Base-by-base conservation (phyloP, 257 asterid genomes). In the Galeopsis tetrahit region DNA sequence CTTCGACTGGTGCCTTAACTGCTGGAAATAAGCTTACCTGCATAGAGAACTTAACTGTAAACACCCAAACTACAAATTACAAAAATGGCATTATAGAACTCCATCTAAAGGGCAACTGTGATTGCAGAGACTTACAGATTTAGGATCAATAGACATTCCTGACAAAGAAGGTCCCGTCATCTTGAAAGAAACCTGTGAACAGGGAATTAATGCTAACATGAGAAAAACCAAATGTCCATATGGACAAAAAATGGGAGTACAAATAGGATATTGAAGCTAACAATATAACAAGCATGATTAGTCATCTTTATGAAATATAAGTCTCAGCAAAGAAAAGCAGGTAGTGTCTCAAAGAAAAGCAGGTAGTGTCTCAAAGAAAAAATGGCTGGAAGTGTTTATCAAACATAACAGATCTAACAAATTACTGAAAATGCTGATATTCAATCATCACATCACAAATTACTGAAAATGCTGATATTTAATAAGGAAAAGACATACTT, bases 111-210 rank as follows among this genome's bases (percentile, higher is more conserved):
- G 5, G 76, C 40, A 66, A 7, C 63, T 17, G 15, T 28, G 32
- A 65, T 49, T 51, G 75, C 43, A 73, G 14, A 8, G 73, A 82
- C 96, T 80, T 89, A 89, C 98, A 81, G 95, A 86, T 88, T 89
- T 94, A 66, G 96, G 93, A 86, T 94, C 96, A 62, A 91, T 83
- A 43, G 91, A 79, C 96, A 94, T 85, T 80, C 98, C 98, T 69
- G 98, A 88, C 68, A 94, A 77, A 8, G 98, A 84, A 68, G 83
- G 84, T 59, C 98, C 97, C 35, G 78, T 77, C 75, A 91, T 87
- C 90, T 89, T 94, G 91, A 94, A 91, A 75, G 98, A 91, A 69
- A 94, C 96, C 98, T 94, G 86, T 67, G 82, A 32, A 46, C 68
- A 70, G 76, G 53, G 64, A 79, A 82, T 34, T 52, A 69, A 71